A percentile compares a stretch with the other conserved stretches of the same genome.
Evolutionary conservation across 768 basidiomycete species (phyloP).

Genomic region (Inosperma sp.): DNA sequence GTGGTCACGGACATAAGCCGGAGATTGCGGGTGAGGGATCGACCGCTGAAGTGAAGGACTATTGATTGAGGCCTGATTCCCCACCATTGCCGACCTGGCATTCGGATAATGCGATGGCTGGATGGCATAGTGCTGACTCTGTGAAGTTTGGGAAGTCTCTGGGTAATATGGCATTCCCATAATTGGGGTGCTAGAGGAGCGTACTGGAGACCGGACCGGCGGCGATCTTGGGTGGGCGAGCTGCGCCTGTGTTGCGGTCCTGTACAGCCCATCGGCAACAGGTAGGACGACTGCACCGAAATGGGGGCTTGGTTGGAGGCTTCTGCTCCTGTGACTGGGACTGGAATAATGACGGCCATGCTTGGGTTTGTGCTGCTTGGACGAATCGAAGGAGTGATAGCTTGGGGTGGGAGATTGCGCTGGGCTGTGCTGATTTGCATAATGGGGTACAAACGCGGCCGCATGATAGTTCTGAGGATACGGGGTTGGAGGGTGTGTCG

Average conservation of each 20-base stretch:
- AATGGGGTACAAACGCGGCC: too few species aligned
- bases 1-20: background rate
- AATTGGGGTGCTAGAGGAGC: background rate
- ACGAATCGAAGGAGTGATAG: background rate
- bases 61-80: background rate
- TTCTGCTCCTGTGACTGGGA: background rate
- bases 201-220: background rate
- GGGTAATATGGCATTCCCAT: background rate
- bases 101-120: background rate
- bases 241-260: background rate
- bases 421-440: too few species aligned
- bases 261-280: background rate
- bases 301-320: background rate
- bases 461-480: background rate
- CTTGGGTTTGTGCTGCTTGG: background rate
- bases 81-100: too few species aligned
- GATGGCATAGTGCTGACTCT: background rate
- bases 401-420: background rate
- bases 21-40: background rate
- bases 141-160: background rate
- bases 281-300: background rate
- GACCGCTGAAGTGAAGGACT: background rate
- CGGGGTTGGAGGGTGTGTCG: background rate
- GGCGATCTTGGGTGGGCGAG: background rate
- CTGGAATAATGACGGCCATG: background rate